A percentile compares a stretch with the other conserved stretches of the same genome.
These are phyloP conservation scores for Tetracentron sinense DNA, from an alignment of 164 flowering plant species.

Conservation along the genomic window DNA sequence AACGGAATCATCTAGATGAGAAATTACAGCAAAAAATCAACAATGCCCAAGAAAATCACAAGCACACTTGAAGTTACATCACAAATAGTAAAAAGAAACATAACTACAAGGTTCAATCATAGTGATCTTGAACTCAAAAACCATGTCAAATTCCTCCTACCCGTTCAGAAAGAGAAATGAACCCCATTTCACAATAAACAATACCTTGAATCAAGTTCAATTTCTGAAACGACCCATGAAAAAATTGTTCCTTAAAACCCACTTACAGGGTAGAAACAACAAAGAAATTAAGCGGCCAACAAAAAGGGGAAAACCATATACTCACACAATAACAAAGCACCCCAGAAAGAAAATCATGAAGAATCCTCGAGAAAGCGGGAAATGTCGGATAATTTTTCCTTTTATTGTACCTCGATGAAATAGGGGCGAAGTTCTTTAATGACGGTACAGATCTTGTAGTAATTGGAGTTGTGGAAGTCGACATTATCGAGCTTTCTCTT, in stretches of 20 bases:
- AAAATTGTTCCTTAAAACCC: too few relatives aligned
- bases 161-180: neutral
- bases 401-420: conserved; percentile 42
- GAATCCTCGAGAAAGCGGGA: neutral
- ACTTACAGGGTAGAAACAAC: neutral
- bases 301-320: neutral
- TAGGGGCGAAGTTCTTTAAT: conserved; percentile 56
- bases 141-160: neutral
- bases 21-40: too few relatives aligned
- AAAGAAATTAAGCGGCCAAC: neutral
- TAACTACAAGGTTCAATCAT: neutral
- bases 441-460: conserved; percentile 49
- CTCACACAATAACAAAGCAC: neutral
- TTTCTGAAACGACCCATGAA: neutral
- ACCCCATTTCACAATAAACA: too few relatives aligned
- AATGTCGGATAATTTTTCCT: neutral
- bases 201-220: neutral
- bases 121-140: neutral
- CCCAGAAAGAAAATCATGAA: neutral
- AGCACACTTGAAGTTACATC: neutral
- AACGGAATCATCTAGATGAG: too few relatives aligned
- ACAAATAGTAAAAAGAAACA: too few relatives aligned
- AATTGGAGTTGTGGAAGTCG: conserved; percentile 21
- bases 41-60: too few relatives aligned
- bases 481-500: conserved; percentile 40